phyloP scores from a whole-genome alignment of 2,329 filamentous ascomycete genomes.

The Dryadomyces sulphureus region DNA sequence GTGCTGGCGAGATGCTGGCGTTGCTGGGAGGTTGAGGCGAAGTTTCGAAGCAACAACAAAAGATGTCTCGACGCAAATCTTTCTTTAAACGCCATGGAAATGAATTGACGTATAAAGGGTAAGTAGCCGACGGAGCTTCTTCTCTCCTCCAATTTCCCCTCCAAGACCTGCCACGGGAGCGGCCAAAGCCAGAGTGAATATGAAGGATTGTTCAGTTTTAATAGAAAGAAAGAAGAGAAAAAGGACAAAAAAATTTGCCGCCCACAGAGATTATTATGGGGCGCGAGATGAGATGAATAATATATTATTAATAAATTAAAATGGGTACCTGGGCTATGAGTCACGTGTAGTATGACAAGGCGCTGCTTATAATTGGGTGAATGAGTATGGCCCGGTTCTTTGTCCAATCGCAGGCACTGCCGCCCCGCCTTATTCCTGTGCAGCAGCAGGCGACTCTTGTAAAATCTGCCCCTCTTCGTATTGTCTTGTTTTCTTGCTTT shows the following conservation, averaged over 20 bases:
- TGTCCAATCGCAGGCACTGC: too few species aligned
- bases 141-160: constrained; percentile 59
- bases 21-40: too few species aligned
- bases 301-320: too few species aligned
- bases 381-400: too few species aligned
- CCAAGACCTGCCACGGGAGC: constrained; percentile 41
- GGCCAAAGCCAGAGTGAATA: constrained; percentile 54
- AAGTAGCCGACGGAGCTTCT: constrained; percentile 35
- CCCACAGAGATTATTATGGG: neutral
- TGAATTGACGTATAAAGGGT: constrained; percentile 34
- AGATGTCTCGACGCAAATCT: constrained; percentile 21
- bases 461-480: too few species aligned
- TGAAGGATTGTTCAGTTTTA: constrained; percentile 37
- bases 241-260: neutral
- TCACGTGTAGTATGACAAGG: too few species aligned
- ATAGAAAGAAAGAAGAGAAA: constrained; percentile 16
- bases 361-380: too few species aligned
- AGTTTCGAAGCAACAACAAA: neutral
- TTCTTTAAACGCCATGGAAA: constrained; percentile 20
- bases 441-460: too few species aligned
- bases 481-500: too few species aligned
- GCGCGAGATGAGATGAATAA: too few species aligned
- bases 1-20: neutral
- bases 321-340: too few species aligned
- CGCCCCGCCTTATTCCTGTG: too few species aligned